Percentiles rank a stretch among this genome's conserved stretches.
phyloP scores from a whole-genome alignment of 495 filamentous ascomycete genomes.

The Aspergillus nanangensis region DNA sequence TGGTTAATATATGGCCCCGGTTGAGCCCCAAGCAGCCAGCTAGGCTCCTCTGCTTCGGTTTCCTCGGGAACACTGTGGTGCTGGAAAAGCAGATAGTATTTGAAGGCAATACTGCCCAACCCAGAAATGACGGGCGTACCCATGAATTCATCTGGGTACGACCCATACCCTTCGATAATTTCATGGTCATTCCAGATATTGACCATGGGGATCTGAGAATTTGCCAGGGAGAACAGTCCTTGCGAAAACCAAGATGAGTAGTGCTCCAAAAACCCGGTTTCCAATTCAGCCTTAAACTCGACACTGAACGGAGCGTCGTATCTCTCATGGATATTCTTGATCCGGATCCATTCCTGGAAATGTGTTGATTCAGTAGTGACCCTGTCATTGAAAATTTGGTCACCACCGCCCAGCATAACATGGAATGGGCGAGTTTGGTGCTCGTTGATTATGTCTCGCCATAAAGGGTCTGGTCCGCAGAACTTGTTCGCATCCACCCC shows the following conservation, averaged over 20 bases:
- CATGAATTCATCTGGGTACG: slow-evolving; percentile 91
- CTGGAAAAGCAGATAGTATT: slow-evolving; percentile 98
- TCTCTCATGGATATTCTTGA: slow-evolving; percentile 76
- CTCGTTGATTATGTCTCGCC: slow-evolving; percentile 90
- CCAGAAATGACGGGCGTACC: slow-evolving; percentile 84
- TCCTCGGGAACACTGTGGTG: slow-evolving; percentile 84
- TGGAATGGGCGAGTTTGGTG: slow-evolving; percentile 94
- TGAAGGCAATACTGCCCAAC: slow-evolving; percentile 86
- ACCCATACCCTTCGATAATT: slow-evolving; percentile 95
- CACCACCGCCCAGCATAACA: slow-evolving; percentile 96
- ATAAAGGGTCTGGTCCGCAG: slow-evolving; percentile 91
- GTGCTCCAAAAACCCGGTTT: slow-evolving; percentile 77
- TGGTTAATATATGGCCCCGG: slow-evolving; percentile 91
- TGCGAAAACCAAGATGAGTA: slow-evolving; percentile 94
- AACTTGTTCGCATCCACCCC: slow-evolving; percentile 72
- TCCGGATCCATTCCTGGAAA: slow-evolving; percentile 79
- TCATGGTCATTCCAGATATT: slow-evolving; percentile 99
- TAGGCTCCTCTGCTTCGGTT: slow-evolving; percentile 76
- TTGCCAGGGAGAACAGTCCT: slow-evolving; percentile 87
- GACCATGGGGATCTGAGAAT: slow-evolving; percentile 94
- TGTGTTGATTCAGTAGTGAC: slow-evolving; percentile 66
- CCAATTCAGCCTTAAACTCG: slow-evolving; percentile 80
- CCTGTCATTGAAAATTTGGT: slow-evolving; percentile 93
- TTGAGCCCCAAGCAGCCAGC: slow-evolving; percentile 76
- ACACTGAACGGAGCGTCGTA: slow-evolving; percentile 65